A percentile compares a stretch with the other conserved stretches of the same genome.
These are phyloP conservation scores for Trichoderma semiorbis DNA, from an alignment of 2,329 filamentous ascomycete species.

Conservation along the genomic window DNA sequence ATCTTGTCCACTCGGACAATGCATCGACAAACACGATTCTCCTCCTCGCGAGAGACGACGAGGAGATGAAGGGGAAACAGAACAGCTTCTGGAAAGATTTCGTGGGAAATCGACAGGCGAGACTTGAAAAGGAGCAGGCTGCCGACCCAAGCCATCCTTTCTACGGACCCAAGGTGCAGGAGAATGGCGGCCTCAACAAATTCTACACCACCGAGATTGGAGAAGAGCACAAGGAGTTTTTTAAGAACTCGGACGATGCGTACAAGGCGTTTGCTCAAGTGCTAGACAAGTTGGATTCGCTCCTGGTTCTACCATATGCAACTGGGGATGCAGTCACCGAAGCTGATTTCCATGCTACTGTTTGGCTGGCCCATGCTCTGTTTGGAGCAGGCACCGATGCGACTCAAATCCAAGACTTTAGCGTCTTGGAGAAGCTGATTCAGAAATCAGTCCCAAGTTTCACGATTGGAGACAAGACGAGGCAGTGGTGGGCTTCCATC, in stretches of 20 bases:
- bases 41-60: constrained; percentile 15
- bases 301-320: constrained; percentile 22
- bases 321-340: constrained; percentile 21
- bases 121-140: constrained; percentile 19
- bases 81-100: constrained; percentile 8
- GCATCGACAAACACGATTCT: constrained; percentile 22
- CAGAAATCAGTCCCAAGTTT: background rate
- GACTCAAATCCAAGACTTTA: background rate
- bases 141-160: constrained; percentile 21
- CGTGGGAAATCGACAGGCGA: constrained; percentile 17
- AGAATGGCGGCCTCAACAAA: constrained; percentile 17
- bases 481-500: background rate
- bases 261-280: constrained; percentile 17
- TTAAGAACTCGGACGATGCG: background rate
- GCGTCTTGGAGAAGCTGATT: background rate
- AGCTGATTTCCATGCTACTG: constrained; percentile 21
- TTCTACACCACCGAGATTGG: constrained; percentile 16
- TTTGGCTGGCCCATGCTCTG: constrained; percentile 23
- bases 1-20: constrained; percentile 20
- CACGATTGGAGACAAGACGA: background rate
- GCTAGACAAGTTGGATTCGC: constrained; percentile 19
- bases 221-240: constrained; percentile 16
- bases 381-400: background rate
- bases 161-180: constrained; percentile 20
- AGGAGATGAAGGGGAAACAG: background rate